These are phyloP conservation scores for Penicillium sp. DNA, from an alignment of 2,329 filamentous ascomycete species.

Conservation along the genomic window DNA sequence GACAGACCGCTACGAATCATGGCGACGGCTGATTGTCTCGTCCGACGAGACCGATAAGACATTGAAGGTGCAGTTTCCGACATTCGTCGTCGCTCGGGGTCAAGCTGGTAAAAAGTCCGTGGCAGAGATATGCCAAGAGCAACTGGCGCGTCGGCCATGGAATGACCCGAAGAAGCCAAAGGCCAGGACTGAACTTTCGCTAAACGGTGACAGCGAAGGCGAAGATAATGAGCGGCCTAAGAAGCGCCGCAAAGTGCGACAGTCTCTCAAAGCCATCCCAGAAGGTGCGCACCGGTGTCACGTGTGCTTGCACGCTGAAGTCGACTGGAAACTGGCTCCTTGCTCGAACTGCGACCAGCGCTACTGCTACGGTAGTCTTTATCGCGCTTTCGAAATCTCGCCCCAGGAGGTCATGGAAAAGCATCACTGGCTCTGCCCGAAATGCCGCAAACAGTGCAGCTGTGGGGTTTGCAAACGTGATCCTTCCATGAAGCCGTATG, in stretches of 20 bases:
- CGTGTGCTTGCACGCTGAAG: constrained; percentile 75
- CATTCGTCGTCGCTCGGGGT: constrained; percentile 64
- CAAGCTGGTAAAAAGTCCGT: constrained; percentile 70
- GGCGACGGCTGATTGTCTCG: constrained; percentile 73
- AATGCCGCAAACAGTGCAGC: constrained; percentile 80
- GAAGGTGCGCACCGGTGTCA: constrained; percentile 64
- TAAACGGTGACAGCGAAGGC: constrained; percentile 43
- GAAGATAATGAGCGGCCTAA: constrained; percentile 61
- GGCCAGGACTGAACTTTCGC: constrained; percentile 37
- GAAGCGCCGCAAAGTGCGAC: constrained; percentile 58
- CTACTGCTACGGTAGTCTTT: constrained; percentile 93
- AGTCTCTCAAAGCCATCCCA: constrained; percentile 49
- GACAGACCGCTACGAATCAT: constrained; percentile 71
- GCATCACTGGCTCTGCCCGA: constrained; percentile 81
- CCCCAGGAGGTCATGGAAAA: constrained; percentile 78
- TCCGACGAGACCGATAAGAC: constrained; percentile 58
- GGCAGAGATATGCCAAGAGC: constrained; percentile 91
- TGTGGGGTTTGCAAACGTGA: constrained; percentile 73
- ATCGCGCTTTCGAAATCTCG: constrained; percentile 85
- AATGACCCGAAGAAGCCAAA: constrained; percentile 66
- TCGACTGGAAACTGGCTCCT: constrained; percentile 76
- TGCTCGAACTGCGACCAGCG: constrained; percentile 72
- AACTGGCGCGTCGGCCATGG: constrained; percentile 74
- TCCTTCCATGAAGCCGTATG: constrained; percentile 69
- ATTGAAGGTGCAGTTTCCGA: constrained; percentile 57